Evolutionary conservation across 2,329 filamentous ascomycete genomes (phyloP).

Genomic region (Acrodontium crateriforme): DNA sequence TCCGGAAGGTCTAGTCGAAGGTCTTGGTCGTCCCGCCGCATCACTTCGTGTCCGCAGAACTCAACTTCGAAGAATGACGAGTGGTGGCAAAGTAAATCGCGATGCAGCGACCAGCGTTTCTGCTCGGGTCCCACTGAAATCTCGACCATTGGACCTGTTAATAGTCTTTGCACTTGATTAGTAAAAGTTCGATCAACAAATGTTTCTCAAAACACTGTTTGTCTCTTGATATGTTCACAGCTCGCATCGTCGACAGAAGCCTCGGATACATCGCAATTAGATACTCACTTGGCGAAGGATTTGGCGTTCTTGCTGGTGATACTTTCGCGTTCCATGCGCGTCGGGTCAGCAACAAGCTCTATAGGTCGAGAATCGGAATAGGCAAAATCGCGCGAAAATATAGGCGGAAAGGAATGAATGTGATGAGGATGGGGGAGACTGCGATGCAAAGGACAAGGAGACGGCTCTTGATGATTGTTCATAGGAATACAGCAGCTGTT

Average conservation of each 20-base stretch:
- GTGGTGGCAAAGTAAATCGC: slow-evolving; percentile 39
- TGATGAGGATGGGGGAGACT: too few relatives aligned
- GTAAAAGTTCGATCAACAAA: slow-evolving; percentile 10
- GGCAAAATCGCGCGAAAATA: slow-evolving; percentile 30
- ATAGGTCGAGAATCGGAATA: slow-evolving; percentile 26
- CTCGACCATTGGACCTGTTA: slow-evolving; percentile 39
- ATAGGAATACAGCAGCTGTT: too few relatives aligned
- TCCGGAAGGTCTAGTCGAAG: slow-evolving; percentile 34
- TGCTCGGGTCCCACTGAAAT: slow-evolving; percentile 35
- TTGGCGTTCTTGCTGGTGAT: slow-evolving; percentile 34
- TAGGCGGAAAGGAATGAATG: too few relatives aligned
- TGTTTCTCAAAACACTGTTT: slow-evolving; percentile 9
- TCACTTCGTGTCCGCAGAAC: slow-evolving; percentile 21
- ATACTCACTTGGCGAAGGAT: slow-evolving; percentile 40
- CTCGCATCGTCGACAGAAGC: not conserved
- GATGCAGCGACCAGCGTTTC: slow-evolving; percentile 39
- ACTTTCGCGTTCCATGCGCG: slow-evolving; percentile 32
- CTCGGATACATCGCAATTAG: slow-evolving; percentile 1
- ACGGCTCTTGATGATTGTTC: too few relatives aligned
- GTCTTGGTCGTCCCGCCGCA: slow-evolving; percentile 22
- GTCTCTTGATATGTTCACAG: slow-evolving; percentile 1
- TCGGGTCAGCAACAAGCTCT: slow-evolving; percentile 15
- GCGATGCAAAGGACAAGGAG: too few relatives aligned
- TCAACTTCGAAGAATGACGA: slow-evolving; percentile 32
- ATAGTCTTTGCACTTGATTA: slow-evolving; percentile 29